phyloP scores from a whole-genome alignment of 176 grass and related monocot genomes.

The Aegilops sharonensis region DNA sequence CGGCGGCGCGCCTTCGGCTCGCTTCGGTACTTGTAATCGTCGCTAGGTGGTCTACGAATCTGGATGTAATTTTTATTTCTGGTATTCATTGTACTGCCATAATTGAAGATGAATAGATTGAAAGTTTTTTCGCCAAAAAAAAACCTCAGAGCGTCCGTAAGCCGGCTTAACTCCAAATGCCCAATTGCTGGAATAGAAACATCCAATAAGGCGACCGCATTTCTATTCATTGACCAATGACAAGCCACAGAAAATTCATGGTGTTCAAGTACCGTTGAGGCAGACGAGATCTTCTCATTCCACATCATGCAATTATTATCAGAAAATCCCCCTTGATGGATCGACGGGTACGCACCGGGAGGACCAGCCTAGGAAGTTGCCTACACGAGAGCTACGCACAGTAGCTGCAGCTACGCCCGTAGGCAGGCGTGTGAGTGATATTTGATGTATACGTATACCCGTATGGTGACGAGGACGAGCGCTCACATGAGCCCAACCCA shows the following conservation, averaged over 20 bases:
- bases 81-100: too few relatives aligned
- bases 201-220: too few relatives aligned
- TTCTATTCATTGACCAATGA: neutral
- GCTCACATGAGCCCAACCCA: constrained; percentile 67
- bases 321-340: constrained; percentile 23
- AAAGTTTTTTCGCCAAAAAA: too few relatives aligned
- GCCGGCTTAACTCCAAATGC: too few relatives aligned
- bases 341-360: neutral
- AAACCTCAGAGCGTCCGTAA: too few relatives aligned
- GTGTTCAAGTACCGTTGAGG: neutral
- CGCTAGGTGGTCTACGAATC: too few relatives aligned
- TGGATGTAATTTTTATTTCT: too few relatives aligned
- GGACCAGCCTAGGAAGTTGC: constrained; percentile 39
- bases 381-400: constrained; percentile 14
- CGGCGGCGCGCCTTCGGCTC: too few relatives aligned
- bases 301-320: constrained; percentile 18
- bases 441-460: constrained; percentile 44
- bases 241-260: neutral
- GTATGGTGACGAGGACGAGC: constrained; percentile 56
- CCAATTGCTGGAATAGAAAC: neutral
- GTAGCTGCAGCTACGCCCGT: constrained; percentile 4
- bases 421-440: constrained; percentile 48
- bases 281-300: neutral
- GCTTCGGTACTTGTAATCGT: too few relatives aligned
- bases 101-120: too few relatives aligned